Evolutionary conservation across 2,329 filamentous ascomycete species (phyloP).

Genomic region (Fusarium sp.): DNA sequence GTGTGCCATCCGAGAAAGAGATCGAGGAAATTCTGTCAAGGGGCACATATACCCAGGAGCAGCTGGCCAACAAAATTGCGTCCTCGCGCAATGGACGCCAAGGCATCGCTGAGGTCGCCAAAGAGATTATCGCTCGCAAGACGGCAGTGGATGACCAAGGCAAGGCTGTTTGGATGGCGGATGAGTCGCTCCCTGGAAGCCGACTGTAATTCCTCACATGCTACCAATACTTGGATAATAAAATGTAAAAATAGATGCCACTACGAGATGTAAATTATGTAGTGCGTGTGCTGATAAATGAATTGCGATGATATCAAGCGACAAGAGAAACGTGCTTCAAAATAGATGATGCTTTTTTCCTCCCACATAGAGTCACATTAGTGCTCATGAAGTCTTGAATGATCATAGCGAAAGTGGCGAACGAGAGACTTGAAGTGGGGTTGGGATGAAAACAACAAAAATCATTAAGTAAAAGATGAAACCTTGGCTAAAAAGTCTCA

Average conservation of each 20-base stretch:
- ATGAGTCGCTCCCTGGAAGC: conserved; percentile 44
- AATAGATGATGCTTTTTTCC: conserved; percentile 14
- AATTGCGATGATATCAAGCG: conserved; percentile 27
- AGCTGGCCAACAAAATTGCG: conserved; percentile 71
- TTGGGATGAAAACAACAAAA: conserved; percentile 36
- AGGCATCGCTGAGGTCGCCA: conserved; percentile 72
- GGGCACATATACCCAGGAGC: conserved; percentile 54
- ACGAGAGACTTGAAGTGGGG: conserved; percentile 28
- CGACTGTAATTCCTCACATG: conserved; percentile 41
- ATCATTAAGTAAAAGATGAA: conserved; percentile 18
- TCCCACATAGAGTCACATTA: conserved; percentile 7
- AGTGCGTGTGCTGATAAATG: conserved; percentile 40
- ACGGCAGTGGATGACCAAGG: conserved; percentile 58
- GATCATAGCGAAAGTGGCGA: conserved; percentile 17
- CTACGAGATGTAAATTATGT: conserved; percentile 25
- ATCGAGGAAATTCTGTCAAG: conserved; percentile 56
- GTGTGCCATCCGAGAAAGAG: conserved; percentile 76
- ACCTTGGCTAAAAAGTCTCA: conserved; percentile 30
- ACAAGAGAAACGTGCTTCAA: conserved; percentile 5
- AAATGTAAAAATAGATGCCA: conserved; percentile 42
- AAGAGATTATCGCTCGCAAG: conserved; percentile 73
- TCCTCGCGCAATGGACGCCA: conserved; percentile 68
- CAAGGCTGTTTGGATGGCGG: conserved; percentile 50
- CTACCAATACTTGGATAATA: conserved; percentile 19
- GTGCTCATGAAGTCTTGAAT: conserved; percentile 2